Evolutionary conservation across 352 stramenopile species (phyloP), one percentile per base, ranked within the genome.

Genomic region (Globisporangium paroecandrum): DNA sequence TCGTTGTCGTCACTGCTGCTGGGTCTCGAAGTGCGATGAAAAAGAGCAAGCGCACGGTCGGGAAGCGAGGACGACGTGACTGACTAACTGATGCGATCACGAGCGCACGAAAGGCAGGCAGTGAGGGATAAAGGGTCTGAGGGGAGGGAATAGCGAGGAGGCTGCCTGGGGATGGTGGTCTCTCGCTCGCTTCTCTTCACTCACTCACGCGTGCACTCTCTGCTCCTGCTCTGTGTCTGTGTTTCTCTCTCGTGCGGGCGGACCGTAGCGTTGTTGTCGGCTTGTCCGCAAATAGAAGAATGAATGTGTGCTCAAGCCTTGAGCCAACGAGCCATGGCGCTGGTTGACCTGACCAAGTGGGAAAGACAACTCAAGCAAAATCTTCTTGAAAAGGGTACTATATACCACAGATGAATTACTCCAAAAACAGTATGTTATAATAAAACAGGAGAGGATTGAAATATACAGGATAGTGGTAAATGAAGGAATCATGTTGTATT

Each of bases 41-140:
- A 51, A 34, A 64, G 59, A 64, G 58, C 25, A 41, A 56, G 60
- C 27, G 46, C 29, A 24, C 27, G 32, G 55, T 34, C 15, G 27
- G 49, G 62, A 41, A 55, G 29, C 20, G n/a, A 56, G 41, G 34
- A 20, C 2, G 15, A 6, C 58, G 58, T 55, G 54, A n/a, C 27
- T n/a, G 54, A 41, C 27, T 59, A 13, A 58, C 53, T 58, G 25
- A 38, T 55, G 47, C 47, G 47, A 55, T 15, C 47, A n/a, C 47
- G 20, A 55, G 20, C 47, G 47, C 20, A n/a, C 47, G 47, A 55
- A n/a, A 25, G 6, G 41, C 13, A 49, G 41, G 15, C 13, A 49
- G 41, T 20, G 18, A 49, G 41, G 41, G 18, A 10, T 4, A 49
- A 20, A 49, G 15, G 41, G 15, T 20, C 12, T 5, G 15, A 49